phyloP scores from a whole-genome alignment of 2,329 filamentous ascomycete species.

The Xylariaceae sp. region DNA sequence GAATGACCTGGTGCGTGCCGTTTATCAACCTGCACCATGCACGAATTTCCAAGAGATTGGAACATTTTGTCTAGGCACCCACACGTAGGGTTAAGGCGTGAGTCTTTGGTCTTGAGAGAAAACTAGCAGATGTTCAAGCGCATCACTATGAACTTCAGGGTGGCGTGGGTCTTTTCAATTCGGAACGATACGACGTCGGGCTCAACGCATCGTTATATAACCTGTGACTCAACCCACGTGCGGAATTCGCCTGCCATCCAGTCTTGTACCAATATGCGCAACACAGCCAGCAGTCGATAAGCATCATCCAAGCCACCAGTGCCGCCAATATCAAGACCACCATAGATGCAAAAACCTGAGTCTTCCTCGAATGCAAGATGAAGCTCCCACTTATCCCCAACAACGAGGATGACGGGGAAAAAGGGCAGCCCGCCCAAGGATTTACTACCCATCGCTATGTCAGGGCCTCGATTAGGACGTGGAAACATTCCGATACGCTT shows the following conservation, averaged over 20 bases:
- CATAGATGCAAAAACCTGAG: background rate
- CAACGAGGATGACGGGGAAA: background rate
- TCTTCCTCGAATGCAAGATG: background rate
- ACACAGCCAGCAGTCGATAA: no score
- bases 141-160: background rate
- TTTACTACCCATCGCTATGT: background rate
- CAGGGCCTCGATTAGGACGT: background rate
- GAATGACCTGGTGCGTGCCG: conserved; percentile 9
- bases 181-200: conserved; percentile 3
- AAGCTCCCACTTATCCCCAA: background rate
- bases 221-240: no score
- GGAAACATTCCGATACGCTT: background rate
- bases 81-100: conserved; percentile 11
- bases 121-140: background rate
- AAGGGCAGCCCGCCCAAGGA: background rate
- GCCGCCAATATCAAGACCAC: background rate
- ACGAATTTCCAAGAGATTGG: conserved; percentile 7
- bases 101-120: conserved; percentile 7
- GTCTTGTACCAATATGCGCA: no score
- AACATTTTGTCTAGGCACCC: conserved; percentile 3
- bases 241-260: no score
- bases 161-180: conserved; percentile 2
- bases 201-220: no score
- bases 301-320: no score
- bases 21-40: conserved; percentile 5